Evolutionary conservation across 1,139 yeast genomes (phyloP).

Genomic region (Cylindricascospora bacillispora): DNA sequence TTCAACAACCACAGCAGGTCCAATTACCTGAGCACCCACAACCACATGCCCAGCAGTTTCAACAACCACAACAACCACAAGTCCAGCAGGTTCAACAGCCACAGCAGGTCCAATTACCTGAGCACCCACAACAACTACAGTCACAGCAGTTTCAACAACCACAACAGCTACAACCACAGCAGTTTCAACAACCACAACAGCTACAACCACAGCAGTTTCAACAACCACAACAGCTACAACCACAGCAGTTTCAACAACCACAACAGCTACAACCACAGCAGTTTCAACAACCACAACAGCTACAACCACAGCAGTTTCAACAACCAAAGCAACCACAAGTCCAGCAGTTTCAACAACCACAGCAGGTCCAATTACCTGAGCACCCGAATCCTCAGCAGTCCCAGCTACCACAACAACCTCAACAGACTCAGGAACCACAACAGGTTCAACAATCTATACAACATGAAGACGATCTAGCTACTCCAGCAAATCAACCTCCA

Average conservation of each 20-base stretch:
- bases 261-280: constrained; percentile 4
- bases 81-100: background rate
- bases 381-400: constrained; percentile 3
- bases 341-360: background rate
- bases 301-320: constrained; percentile 2
- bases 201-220: constrained; percentile 5
- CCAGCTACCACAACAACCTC: constrained; percentile 3
- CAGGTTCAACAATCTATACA: constrained; percentile 4
- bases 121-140: constrained; percentile 4
- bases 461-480: constrained; percentile 1
- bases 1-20: constrained; percentile 4
- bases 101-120: constrained; percentile 2
- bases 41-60: constrained; percentile 1
- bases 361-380: background rate
- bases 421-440: constrained; percentile 1
- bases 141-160: constrained; percentile 5
- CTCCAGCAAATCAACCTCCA: background rate
- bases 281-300: background rate
- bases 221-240: constrained; percentile 6
- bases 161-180: constrained; percentile 6
- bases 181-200: constrained; percentile 5
- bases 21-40: background rate
- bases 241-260: constrained; percentile 1
- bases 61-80: constrained; percentile 3
- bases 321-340: background rate